Evolutionary conservation across 495 filamentous ascomycete species (phyloP), one percentile per base, ranked within the genome.

Genomic region (Stereocaulon alpinum): DNA sequence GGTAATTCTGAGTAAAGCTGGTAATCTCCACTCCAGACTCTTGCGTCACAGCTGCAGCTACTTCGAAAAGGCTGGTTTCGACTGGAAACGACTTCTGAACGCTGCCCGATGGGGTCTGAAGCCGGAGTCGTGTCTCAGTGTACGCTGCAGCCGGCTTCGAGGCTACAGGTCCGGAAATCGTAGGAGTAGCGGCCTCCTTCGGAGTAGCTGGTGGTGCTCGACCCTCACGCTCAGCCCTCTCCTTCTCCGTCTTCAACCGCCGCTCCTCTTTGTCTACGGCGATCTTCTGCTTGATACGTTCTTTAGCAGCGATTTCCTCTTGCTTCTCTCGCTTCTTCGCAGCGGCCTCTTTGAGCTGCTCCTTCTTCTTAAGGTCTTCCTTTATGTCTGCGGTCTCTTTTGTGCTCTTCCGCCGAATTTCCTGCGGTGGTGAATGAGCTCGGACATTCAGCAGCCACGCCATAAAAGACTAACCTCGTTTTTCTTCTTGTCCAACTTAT

Each of bases 31-130:
- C 62, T 4, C 79, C 82, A 57, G 77, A 80, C 58, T 91, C 84
- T 59, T 80, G 62, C 66, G 80, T 77, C 40, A 97, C 68, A 60
- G 82, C 77, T 55, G 86, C 81, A 9, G 86, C 90, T 32, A 99
- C 90, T 72, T 99, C 94, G 66, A 96, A 95, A 17, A 99, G 76
- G 0, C 94, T 99, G 9, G 88, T 94, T 20, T 88, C 86, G 6
- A 84, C 89, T 0, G 88, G 82, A 53, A 92, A 83, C 2, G 83
- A 88, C 76, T 95, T 96, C 72, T 86, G 81, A 37, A 95, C 70
- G 45, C 83, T 89, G 17, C 89, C 88, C 20, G 72, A 72, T 0
- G 83, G 70, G 0, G 85, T 87, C 68, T 95, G 90, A 63, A 99
- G 78, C 60, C 91, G 77, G 63, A 99, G 71, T 43, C 92, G 81